phyloP scores from a whole-genome alignment of 768 basidiomycete species.

The Lepiota subincarnata region DNA sequence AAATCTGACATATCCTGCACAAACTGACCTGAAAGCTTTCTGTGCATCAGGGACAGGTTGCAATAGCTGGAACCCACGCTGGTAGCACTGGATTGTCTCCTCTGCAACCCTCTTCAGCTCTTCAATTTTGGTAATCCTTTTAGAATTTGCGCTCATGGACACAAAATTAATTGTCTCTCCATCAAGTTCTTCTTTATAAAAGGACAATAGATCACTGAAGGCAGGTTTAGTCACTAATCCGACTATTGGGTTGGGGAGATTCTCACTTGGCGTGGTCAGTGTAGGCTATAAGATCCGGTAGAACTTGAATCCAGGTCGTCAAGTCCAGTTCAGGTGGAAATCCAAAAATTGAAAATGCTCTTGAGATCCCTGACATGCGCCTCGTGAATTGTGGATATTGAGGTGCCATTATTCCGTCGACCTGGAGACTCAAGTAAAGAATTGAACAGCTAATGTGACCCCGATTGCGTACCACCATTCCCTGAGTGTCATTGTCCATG shows the following conservation, averaged over 20 bases:
- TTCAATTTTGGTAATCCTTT: background rate
- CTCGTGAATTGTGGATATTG: background rate
- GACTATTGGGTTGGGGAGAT: background rate
- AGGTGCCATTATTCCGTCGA: background rate
- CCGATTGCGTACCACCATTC: background rate
- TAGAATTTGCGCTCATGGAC: background rate
- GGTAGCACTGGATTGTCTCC: background rate
- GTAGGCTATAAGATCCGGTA: slow-evolving; percentile 8
- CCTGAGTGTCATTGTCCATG: background rate
- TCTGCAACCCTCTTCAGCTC: background rate
- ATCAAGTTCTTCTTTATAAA: slow-evolving; percentile 34
- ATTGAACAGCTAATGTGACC: background rate
- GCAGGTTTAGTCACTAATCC: background rate
- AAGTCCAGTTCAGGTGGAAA: background rate
- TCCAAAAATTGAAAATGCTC: background rate
- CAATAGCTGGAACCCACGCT: too few relatives aligned
- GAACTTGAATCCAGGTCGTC: background rate
- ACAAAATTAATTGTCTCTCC: background rate
- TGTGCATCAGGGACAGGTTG: too few relatives aligned
- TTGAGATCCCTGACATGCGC: background rate
- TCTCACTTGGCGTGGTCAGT: slow-evolving; percentile 8
- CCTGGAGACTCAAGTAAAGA: background rate
- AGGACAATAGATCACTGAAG: slow-evolving; percentile 33
- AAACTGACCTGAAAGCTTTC: too few relatives aligned
- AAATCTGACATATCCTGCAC: too few relatives aligned